Base-by-base conservation (phyloP, 2,329 filamentous ascomycete genomes). In the Trichoderma sp. region DNA sequence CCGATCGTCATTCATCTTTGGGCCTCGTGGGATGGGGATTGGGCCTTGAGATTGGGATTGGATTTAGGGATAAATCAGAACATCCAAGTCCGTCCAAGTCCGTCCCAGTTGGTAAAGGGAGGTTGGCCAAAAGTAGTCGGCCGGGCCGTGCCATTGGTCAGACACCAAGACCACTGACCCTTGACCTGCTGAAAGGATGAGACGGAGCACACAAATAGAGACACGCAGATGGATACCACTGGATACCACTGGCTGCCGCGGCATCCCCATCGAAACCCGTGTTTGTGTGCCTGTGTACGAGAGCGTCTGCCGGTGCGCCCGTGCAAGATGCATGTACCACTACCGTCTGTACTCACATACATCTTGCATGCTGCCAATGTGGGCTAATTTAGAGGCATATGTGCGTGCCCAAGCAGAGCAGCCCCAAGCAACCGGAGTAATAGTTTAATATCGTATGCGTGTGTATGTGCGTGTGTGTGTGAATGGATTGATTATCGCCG, bases 161-260 rank as follows among this genome's bases (percentile, higher is more conserved):
- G 43, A 39, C n/a, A 13, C 28, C 36, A 13, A 20, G 57, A 30
- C 13, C 36, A 12, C 34, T 39, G 55, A 73, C 70, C 73, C 73
- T 73, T 73, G 73, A 53, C 73, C 73, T 74, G 73, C 73, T 74
- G 73, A 74, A 73, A 66, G 71, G 67, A 72, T 36, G 55, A 55
- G 62, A 69, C 32, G 65, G 58, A 43, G 43, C 36, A 62, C 26
- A 32, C 63, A 28, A 55, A 17, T 28, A 53, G 39, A 59, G 32
- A 59, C 66, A n/a, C 55, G n/a, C 53, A 53, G 34, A 62, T 53
- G 64, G 63, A 61, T 26, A 53, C 62, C 50, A 47, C 26, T 59
- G 53, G 23, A 61, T 26, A 53, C 62, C 50, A 47, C 34, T 59
- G 53, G 23, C 20, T 69, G 65, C 58, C 55, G 65, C 65, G 65